Percentiles rank a stretch among this genome's conserved stretches.
These are phyloP conservation scores for Lichtheimia ramosa DNA, from an alignment of 371 early-diverging fungal species.

Conservation along the genomic window DNA sequence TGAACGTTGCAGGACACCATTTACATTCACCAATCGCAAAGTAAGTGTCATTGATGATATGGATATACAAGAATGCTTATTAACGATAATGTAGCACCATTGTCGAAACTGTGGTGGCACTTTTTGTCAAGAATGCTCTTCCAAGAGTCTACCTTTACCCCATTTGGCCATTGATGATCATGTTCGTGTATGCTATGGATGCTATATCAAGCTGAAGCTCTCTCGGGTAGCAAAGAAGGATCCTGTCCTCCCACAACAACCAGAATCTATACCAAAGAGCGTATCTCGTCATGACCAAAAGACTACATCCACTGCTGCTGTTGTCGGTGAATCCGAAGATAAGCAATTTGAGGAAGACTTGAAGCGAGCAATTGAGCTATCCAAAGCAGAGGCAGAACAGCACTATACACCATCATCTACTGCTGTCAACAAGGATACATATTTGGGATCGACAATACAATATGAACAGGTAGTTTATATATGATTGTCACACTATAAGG, in stretches of 20 bases:
- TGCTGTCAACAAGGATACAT: conserved; percentile 9
- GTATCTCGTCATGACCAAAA: conserved; percentile 8
- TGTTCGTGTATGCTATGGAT: conserved; percentile 93
- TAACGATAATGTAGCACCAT: conserved; percentile 69
- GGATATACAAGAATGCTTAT: too few relatives aligned
- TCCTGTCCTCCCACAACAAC: conserved; percentile 7
- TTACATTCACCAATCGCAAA: conserved; percentile 92
- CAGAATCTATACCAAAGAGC: conserved; percentile 4
- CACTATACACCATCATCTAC: conserved; percentile 9
- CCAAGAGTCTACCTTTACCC: conserved; percentile 79
- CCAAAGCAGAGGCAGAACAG: conserved; percentile 73
- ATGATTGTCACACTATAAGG: too few relatives aligned
- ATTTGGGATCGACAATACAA: conserved; percentile 1
- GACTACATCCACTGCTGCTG: not conserved
- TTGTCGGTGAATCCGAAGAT: conserved; percentile 19
- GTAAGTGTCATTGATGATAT: conserved; percentile 14
- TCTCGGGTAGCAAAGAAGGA: conserved; percentile 24
- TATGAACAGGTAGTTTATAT: conserved; percentile 5
- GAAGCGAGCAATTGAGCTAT: conserved; percentile 83
- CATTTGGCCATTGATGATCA: conserved; percentile 83
- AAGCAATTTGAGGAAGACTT: conserved; percentile 80
- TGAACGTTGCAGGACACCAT: conserved; percentile 86
- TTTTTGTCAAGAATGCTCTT: conserved; percentile 90
- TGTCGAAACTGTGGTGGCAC: conserved; percentile 95
- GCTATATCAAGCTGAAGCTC: conserved; percentile 70